Evolutionary conservation across 495 filamentous ascomycete genomes (phyloP).

Genomic region (Astrothelium macrocarpum): DNA sequence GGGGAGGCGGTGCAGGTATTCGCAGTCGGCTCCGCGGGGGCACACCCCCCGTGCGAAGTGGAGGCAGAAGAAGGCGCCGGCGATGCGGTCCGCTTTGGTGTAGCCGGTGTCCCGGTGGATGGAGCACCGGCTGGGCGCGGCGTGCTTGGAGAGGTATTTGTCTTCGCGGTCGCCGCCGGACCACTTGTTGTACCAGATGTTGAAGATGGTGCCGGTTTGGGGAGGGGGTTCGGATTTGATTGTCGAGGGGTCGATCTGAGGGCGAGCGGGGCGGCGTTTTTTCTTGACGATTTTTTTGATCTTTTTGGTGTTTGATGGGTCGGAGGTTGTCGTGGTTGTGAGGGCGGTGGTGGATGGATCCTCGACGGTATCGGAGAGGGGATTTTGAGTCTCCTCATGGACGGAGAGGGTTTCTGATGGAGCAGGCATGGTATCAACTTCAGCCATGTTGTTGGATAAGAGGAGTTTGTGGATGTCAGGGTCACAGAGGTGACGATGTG

Average conservation of each 20-base stretch:
- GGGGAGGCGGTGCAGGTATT: slow-evolving; percentile 86
- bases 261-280: slow-evolving; percentile 56
- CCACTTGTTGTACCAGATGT: slow-evolving; percentile 97
- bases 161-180: slow-evolving; percentile 89
- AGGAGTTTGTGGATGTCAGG: background rate
- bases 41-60: slow-evolving; percentile 82
- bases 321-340: slow-evolving; percentile 7
- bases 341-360: background rate
- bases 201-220: slow-evolving; percentile 88
- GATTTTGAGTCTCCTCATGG: slow-evolving; percentile 6
- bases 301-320: slow-evolving; percentile 9
- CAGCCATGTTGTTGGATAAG: slow-evolving; percentile 11
- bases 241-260: slow-evolving; percentile 74
- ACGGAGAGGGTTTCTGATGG: background rate
- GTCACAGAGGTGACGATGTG: too few relatives aligned
- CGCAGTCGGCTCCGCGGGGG: slow-evolving; percentile 80
- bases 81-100: slow-evolving; percentile 71
- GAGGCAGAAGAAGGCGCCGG: slow-evolving; percentile 82
- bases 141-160: slow-evolving; percentile 66
- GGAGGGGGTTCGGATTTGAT: slow-evolving; percentile 72
- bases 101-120: slow-evolving; percentile 75
- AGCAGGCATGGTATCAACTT: slow-evolving; percentile 8
- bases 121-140: slow-evolving; percentile 71
- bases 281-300: slow-evolving; percentile 54
- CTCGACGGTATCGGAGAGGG: background rate